phyloP scores from a whole-genome alignment of 2,329 filamentous ascomycete species.

The Scortechinia acanthostroma region DNA sequence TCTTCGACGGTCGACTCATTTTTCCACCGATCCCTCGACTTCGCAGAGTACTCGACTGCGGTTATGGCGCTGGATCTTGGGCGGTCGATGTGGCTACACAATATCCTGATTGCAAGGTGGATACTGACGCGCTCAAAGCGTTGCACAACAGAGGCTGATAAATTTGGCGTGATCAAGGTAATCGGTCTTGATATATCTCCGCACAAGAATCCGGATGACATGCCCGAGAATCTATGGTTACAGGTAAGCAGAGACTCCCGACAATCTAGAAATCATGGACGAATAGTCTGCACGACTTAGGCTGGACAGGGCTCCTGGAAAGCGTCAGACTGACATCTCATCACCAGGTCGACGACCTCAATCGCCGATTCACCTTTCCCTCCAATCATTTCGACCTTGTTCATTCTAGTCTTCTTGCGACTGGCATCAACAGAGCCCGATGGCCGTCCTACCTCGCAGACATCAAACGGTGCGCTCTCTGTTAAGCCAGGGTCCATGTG shows the following conservation, averaged over 20 bases:
- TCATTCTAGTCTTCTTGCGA: slow-evolving; percentile 40
- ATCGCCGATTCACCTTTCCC: slow-evolving; percentile 36
- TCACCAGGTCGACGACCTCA: slow-evolving; percentile 33
- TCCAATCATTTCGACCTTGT: slow-evolving; percentile 48
- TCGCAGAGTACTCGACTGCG: slow-evolving; percentile 29
- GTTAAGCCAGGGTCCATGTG: too few species aligned
- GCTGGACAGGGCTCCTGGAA: background rate
- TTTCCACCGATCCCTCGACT: slow-evolving; percentile 28
- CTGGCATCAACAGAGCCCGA: slow-evolving; percentile 41
- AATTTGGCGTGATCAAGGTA: too few species aligned
- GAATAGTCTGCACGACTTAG: too few species aligned
- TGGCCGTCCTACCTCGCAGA: slow-evolving; percentile 50
- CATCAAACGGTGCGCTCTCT: slow-evolving; percentile 26
- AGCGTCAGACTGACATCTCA: background rate
- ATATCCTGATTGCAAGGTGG: slow-evolving; percentile 29
- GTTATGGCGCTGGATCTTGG: slow-evolving; percentile 33
- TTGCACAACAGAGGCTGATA: too few species aligned
- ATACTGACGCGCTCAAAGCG: too few species aligned
- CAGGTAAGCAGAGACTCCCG: too few species aligned
- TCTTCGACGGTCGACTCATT: slow-evolving; percentile 31
- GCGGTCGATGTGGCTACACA: slow-evolving; percentile 30
- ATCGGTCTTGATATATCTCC: slow-evolving; percentile 37
- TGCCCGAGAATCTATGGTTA: slow-evolving; percentile 35
- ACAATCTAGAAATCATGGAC: too few species aligned
- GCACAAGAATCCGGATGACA: slow-evolving; percentile 36